A percentile compares a stretch with the other conserved stretches of the same genome.
Conservation (phyloP, 495 filamentous ascomycete genomes). For the Tetracladium setigerum region DNA sequence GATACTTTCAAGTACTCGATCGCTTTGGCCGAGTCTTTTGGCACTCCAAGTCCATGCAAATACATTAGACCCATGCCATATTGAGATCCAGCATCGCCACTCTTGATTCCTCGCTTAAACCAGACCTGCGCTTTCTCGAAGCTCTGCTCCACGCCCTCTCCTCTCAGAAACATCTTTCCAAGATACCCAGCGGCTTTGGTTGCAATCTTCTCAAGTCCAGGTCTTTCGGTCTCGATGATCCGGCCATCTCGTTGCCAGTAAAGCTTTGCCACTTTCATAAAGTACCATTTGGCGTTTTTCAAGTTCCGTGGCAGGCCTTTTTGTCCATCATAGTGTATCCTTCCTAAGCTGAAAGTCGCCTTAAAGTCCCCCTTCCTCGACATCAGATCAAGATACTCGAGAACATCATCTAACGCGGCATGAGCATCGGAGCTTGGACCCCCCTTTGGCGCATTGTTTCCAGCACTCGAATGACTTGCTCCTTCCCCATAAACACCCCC, state of each 20-base stretch:
- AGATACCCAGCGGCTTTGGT: conserved; percentile 87
- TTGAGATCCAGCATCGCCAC: conserved; percentile 79
- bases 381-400: conserved; percentile 92
- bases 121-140: conserved; percentile 68
- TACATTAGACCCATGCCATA: conserved; percentile 82
- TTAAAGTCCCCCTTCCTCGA: conserved; percentile 89
- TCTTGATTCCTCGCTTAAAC: conserved; percentile 76
- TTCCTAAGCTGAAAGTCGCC: conserved; percentile 81
- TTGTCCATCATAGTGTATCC: conserved; percentile 85
- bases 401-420: conserved; percentile 82
- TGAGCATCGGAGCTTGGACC: conserved; percentile 63
- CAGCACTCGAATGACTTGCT: conserved; percentile 83
- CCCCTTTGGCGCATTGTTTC: conserved; percentile 70
- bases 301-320: conserved; percentile 67
- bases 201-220: conserved; percentile 69
- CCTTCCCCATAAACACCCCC: conserved; percentile 95
- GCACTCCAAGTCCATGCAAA: conserved; percentile 75
- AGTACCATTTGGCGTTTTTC: conserved; percentile 69
- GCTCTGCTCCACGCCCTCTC: conserved; percentile 80
- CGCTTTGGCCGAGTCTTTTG: conserved; percentile 64
- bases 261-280: conserved; percentile 69
- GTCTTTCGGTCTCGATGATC: conserved; percentile 44
- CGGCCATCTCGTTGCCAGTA: conserved; percentile 81
- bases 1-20: conserved; percentile 75
- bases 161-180: conserved; percentile 86